Base-by-base conservation (phyloP, 1,284 basidiomycete species). In the Kwoniella shivajii region DNA sequence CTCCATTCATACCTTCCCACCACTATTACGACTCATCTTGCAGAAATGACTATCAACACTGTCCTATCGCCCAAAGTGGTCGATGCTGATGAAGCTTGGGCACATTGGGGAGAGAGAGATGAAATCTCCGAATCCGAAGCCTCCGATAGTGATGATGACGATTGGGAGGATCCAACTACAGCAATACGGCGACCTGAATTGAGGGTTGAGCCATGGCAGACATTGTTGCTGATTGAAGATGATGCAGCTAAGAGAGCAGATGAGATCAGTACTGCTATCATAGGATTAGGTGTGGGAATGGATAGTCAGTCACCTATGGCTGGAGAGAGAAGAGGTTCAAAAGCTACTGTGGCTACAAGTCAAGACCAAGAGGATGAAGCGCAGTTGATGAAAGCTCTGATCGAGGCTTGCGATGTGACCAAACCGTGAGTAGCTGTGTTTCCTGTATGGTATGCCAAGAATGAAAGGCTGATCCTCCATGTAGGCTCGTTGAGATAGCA, bases 181-280 rank as follows among this genome's bases (percentile, higher is more conserved):
- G 68, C 41, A 42, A 81, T 50, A 75, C 80, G 59, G 49, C 38
- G 41, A 24, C 53, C 63, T 36, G 66, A 70, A 14, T 45, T 72
- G 6, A 37, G 73, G 55, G 61, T 97, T 10, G 82, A 86, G n/a
- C 93, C 94, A 3, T 97, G 94, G 94, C 93, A 95, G 74, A 90
- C 90, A 29, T 75, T 97, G 18, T 78, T 97, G 5, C 81, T 92
- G 22, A 75, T 96, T 2, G 66, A 75, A 3, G 69, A 72, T 20
- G 65, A 69, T 34, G 59, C 64, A 13, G 36, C 50, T 13, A 44
- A 56, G 9, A 55, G 60, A 26, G 60, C 65, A 20, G 53, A 58
- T 13, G 59, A 68, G 54, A 64, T 67, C 18, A 60, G 62, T 29
- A 45, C 51, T 6, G 61, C 58, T 3, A 47, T 70, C 36, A 51